Evolutionary conservation across 2,329 filamentous ascomycete genomes (phyloP).

Genomic region (Leptodontidium sp.): DNA sequence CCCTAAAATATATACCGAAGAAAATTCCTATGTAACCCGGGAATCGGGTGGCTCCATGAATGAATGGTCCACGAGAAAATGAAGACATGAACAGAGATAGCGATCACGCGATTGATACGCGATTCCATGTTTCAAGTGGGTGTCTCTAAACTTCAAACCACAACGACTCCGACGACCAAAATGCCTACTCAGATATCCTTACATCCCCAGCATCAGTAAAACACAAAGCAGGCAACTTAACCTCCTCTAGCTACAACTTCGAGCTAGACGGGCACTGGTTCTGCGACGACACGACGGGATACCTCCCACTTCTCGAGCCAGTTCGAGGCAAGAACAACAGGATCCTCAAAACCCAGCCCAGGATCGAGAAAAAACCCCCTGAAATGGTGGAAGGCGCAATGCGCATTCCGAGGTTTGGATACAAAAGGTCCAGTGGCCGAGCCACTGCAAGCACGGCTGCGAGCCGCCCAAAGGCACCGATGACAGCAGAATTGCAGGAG

Average conservation of each 20-base stretch:
- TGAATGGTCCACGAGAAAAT: too few relatives aligned
- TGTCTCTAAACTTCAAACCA: too few relatives aligned
- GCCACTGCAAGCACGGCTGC: neutral
- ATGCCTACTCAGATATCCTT: neutral
- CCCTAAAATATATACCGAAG: too few relatives aligned
- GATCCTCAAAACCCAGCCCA: neutral
- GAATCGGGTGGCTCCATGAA: too few relatives aligned
- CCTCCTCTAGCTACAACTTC: neutral
- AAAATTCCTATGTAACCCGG: too few relatives aligned
- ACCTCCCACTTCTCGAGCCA: neutral
- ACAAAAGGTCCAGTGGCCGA: neutral
- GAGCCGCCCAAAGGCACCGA: neutral
- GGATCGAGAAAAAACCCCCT: neutral
- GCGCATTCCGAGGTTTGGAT: neutral
- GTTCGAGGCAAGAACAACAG: neutral
- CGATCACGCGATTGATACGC: too few relatives aligned
- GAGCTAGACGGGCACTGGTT: neutral
- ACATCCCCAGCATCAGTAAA: neutral
- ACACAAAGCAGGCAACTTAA: neutral
- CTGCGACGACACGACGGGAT: neutral
- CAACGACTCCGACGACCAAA: constrained; percentile 18
- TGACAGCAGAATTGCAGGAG: neutral
- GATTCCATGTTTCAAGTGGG: too few relatives aligned
- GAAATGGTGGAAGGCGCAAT: constrained; percentile 1
- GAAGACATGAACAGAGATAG: too few relatives aligned